Conservation (phyloP, 768 basidiomycete genomes). For the Lanmaoa rubissima region DNA sequence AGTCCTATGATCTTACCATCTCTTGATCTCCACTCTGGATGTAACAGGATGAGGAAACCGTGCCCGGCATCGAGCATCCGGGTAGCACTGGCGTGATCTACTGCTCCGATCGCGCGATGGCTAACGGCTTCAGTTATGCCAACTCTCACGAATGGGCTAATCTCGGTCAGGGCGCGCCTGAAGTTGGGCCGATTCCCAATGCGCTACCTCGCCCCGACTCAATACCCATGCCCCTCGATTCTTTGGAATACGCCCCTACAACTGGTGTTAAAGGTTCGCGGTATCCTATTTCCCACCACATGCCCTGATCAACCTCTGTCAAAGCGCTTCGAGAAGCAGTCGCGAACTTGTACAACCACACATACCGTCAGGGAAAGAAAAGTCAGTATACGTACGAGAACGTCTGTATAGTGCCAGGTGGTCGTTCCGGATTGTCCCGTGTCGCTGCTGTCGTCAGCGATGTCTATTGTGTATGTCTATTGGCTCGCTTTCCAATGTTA, state of each 20-base stretch:
- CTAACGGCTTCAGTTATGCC: slow-evolving; percentile 86
- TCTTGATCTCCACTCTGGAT: slow-evolving; percentile 2
- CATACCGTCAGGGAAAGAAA: slow-evolving; percentile 75
- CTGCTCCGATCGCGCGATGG: slow-evolving; percentile 92
- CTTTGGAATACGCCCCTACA: slow-evolving; percentile 89
- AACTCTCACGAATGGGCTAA: slow-evolving; percentile 82
- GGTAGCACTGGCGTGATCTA: slow-evolving; percentile 70
- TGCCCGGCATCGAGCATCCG: slow-evolving; percentile 84
- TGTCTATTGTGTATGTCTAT: slow-evolving; percentile 66
- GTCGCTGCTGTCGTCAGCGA: slow-evolving; percentile 91
- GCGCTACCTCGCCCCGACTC: slow-evolving; percentile 64
- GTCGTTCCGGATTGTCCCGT: slow-evolving; percentile 84
- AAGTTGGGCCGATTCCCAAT: slow-evolving; percentile 80
- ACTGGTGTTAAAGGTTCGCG: slow-evolving; percentile 78
- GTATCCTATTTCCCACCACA: neutral
- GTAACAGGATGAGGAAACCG: slow-evolving; percentile 77
- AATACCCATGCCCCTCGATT: slow-evolving; percentile 66
- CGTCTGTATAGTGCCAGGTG: slow-evolving; percentile 93
- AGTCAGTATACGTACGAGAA: slow-evolving; percentile 93
- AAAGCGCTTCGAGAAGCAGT: slow-evolving; percentile 84
- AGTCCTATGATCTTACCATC: neutral
- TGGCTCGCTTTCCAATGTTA: neutral
- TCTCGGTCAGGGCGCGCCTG: slow-evolving; percentile 90
- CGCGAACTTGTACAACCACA: slow-evolving; percentile 84
- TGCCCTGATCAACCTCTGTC: slow-evolving; percentile 3